These are phyloP conservation scores for Xylaria curta DNA, from an alignment of 495 filamentous ascomycete species.

Conservation along the genomic window DNA sequence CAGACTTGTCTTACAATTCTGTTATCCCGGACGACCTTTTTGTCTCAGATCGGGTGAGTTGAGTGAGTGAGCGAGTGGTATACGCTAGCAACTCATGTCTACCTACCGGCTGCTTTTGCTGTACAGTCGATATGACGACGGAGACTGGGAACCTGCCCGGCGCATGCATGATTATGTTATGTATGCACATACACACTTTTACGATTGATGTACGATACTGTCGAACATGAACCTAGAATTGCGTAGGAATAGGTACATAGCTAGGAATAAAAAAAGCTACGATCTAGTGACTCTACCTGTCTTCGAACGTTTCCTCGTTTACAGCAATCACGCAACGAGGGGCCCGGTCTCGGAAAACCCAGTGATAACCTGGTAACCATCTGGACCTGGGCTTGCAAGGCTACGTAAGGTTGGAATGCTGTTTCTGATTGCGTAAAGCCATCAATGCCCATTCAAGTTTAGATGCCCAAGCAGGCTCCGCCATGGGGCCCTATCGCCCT, in stretches of 20 bases:
- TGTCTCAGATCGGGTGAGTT: slow-evolving; percentile 1
- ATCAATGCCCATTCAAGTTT: slow-evolving; percentile 20
- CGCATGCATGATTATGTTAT: neutral
- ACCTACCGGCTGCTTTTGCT: neutral
- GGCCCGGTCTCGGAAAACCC: neutral
- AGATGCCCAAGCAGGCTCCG: slow-evolving; percentile 18
- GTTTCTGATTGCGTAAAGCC: slow-evolving; percentile 11
- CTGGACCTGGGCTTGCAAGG: slow-evolving; percentile 19
- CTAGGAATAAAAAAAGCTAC: neutral
- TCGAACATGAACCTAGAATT: neutral
- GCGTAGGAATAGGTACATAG: neutral
- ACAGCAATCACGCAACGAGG: neutral
- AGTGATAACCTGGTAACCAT: neutral
- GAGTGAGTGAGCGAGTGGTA: no score
- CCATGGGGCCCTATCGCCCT: slow-evolving; percentile 1
- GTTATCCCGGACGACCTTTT: neutral
- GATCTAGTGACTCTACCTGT: neutral
- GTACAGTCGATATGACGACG: neutral
- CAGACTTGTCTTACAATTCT: slow-evolving; percentile 4
- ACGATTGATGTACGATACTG: neutral
- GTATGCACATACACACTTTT: neutral
- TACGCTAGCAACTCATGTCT: neutral
- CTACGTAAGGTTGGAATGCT: slow-evolving; percentile 13
- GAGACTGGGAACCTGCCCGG: neutral
- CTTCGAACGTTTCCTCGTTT: neutral